These are phyloP conservation scores for Dryas octopetala DNA, from an alignment of 306 rosid species.

Conservation along the genomic window DNA sequence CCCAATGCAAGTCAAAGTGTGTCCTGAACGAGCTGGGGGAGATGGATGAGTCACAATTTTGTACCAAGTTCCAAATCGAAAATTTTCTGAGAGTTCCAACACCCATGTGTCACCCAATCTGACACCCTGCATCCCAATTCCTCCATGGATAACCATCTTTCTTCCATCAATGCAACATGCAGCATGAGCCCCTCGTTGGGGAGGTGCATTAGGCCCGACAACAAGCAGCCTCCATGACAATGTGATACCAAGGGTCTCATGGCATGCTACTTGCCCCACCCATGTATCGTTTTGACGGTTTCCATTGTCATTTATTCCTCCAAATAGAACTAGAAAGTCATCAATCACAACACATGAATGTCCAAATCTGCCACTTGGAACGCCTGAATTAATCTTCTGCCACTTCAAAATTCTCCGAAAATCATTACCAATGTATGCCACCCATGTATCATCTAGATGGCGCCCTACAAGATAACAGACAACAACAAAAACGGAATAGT, in stretches of 20 bases:
- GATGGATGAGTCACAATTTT: conserved; percentile 59
- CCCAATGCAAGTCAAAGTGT: conserved; percentile 71
- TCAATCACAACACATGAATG: conserved; percentile 69
- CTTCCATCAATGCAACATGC: conserved; percentile 62
- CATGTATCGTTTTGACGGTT: conserved; percentile 87
- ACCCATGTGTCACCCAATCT: conserved; percentile 88
- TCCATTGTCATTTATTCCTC: conserved; percentile 91
- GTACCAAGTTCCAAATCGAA: conserved; percentile 60
- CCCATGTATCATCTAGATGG: conserved; percentile 95
- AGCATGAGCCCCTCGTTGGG: conserved; percentile 87
- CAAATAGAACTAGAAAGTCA: conserved; percentile 75
- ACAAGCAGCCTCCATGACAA: conserved; percentile 74
- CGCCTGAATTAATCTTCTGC: conserved; percentile 72
- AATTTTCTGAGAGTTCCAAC: conserved; percentile 66
- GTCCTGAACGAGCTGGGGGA: conserved; percentile 94
- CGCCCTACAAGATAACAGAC: conserved; percentile 53
- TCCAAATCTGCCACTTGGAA: conserved; percentile 95
- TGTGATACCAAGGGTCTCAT: conserved; percentile 44
- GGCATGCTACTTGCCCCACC: conserved; percentile 64
- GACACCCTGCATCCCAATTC: conserved; percentile 66
- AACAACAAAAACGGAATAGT: conserved; percentile 16
- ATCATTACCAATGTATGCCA: conserved; percentile 61
- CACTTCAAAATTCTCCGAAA: conserved; percentile 55
- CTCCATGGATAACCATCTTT: conserved; percentile 87
- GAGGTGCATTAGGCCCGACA: conserved; percentile 58